phyloP scores from a whole-genome alignment of 208 protist genomes.

The Trichomonas tenax region DNA sequence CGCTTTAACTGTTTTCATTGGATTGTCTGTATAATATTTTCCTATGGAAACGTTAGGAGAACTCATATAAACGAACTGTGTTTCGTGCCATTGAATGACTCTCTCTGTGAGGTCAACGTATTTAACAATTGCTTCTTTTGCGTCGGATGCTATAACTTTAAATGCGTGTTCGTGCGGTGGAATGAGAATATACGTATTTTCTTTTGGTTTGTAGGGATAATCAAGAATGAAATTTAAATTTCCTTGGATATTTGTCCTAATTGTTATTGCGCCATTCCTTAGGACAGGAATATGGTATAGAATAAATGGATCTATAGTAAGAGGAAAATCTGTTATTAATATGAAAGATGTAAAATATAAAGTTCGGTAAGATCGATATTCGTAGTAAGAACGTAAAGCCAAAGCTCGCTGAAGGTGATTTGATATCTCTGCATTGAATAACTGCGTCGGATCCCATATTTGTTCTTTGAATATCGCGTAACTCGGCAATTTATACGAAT shows the following conservation, averaged over 20 bases:
- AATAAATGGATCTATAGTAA: neutral
- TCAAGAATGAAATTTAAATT: neutral
- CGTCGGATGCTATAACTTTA: neutral
- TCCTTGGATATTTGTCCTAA: neutral
- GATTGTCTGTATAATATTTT: neutral
- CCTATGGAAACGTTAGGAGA: neutral
- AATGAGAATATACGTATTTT: neutral
- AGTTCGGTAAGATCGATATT: neutral
- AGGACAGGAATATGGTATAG: neutral
- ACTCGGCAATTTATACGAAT: neutral
- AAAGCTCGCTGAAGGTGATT: neutral
- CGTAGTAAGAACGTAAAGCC: neutral
- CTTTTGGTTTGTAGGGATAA: neutral
- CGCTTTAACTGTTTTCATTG: neutral
- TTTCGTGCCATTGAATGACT: neutral
- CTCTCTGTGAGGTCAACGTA: neutral
- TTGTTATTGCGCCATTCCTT: neutral
- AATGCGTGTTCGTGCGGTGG: constrained; percentile 6
- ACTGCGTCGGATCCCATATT: neutral
- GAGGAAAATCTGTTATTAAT: neutral
- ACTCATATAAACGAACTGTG: neutral
- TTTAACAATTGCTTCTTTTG: neutral
- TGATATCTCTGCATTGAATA: neutral
- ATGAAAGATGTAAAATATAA: constrained; percentile 7
- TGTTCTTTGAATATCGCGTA: neutral